Conservation (phyloP, 1,139 yeast genomes). For the Protomyces pachydermus region DNA sequence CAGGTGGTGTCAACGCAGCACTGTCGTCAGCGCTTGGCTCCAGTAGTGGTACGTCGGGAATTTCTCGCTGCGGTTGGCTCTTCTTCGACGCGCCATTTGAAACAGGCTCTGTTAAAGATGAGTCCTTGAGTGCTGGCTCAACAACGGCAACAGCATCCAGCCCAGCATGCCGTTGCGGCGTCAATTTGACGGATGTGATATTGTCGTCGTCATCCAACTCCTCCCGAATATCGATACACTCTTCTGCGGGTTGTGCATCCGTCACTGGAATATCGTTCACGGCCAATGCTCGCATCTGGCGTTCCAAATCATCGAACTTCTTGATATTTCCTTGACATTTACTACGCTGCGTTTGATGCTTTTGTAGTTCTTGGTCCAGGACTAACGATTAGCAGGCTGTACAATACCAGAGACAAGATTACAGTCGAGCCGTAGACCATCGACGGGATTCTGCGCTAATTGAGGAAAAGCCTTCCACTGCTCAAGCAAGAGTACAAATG, state of each 20-base stretch:
- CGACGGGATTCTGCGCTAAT: constrained; percentile 11
- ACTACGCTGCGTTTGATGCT: not conserved
- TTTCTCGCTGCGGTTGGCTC: not conserved
- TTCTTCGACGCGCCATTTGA: not conserved
- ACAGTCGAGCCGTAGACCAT: constrained; percentile 14
- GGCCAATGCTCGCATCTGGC: constrained; percentile 11
- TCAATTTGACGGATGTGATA: not conserved
- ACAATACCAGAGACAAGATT: not conserved
- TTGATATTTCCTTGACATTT: constrained; percentile 5
- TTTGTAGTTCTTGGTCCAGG: not conserved
- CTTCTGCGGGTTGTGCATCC: not conserved
- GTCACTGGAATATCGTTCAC: not conserved
- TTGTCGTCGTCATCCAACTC: constrained; percentile 21
- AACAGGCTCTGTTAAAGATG: not conserved
- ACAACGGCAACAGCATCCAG: not conserved
- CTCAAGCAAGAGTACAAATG: not conserved
- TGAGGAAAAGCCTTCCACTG: constrained; percentile 8
- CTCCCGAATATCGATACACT: constrained; percentile 17
- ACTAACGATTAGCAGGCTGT: not conserved
- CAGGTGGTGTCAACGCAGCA: not conserved
- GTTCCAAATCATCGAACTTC: constrained; percentile 8
- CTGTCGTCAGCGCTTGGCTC: not conserved
- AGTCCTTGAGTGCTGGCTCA: not conserved
- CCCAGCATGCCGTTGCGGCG: constrained; percentile 4
- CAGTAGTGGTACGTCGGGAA: no score